These are phyloP conservation scores for Pseudofabraea citricarpa DNA, from an alignment of 2,329 filamentous ascomycete species.

Conservation along the genomic window DNA sequence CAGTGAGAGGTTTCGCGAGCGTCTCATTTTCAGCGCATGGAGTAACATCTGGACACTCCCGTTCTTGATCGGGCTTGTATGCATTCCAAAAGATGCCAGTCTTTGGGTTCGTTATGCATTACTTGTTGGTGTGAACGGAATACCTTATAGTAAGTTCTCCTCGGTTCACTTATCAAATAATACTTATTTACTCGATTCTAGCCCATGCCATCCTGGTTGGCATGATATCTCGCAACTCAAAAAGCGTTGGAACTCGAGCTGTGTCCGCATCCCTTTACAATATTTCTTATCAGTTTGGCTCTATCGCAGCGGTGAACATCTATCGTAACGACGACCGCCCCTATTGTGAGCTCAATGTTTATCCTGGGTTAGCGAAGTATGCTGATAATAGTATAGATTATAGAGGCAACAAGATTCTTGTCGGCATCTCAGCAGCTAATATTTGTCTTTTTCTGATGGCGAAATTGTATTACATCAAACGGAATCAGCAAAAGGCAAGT, in stretches of 20 bases:
- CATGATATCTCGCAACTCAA: slow-evolving; percentile 52
- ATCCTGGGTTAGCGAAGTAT: background rate
- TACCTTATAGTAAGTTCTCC: background rate
- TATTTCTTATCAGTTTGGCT: slow-evolving; percentile 41
- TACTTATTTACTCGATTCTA: slow-evolving; percentile 9
- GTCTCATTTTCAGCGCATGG: slow-evolving; percentile 26
- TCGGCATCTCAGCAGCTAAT: slow-evolving; percentile 45
- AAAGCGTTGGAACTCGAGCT: slow-evolving; percentile 55
- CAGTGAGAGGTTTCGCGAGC: slow-evolving; percentile 32
- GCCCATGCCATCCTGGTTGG: slow-evolving; percentile 43
- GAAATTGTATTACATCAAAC: slow-evolving; percentile 35
- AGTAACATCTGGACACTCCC: slow-evolving; percentile 33
- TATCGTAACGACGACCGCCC: slow-evolving; percentile 32
- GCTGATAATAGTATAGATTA: background rate
- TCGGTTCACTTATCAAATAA: background rate
- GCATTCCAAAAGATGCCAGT: background rate
- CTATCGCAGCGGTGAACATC: slow-evolving; percentile 28
- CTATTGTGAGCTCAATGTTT: background rate
- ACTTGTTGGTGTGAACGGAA: background rate
- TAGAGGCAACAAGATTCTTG: slow-evolving; percentile 36
- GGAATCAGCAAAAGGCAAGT: slow-evolving; percentile 43
- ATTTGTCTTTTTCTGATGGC: slow-evolving; percentile 44
- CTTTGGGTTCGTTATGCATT: background rate
- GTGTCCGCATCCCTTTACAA: slow-evolving; percentile 63
- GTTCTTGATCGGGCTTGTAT: slow-evolving; percentile 23